Conservation (phyloP, 495 filamentous ascomycete species). For the Peziza echinospora region DNA sequence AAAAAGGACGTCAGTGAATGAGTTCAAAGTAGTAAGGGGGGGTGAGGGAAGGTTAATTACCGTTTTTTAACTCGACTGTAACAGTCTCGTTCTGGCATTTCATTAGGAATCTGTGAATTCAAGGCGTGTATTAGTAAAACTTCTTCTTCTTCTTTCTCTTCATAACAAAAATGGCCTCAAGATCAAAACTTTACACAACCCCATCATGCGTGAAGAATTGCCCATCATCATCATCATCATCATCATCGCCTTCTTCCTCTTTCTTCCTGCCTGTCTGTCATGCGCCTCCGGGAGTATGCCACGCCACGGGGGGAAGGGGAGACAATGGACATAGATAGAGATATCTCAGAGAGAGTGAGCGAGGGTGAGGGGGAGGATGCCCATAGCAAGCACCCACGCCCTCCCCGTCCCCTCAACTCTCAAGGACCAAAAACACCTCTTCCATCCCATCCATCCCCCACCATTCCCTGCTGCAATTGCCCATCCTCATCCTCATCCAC, state of each 20-base stretch:
- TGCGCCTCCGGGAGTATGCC: conserved; percentile 11
- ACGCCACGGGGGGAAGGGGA: no score
- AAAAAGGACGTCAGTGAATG: conserved; percentile 4
- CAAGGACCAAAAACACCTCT: no score
- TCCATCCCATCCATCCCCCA: neutral
- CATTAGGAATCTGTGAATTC: conserved; percentile 65
- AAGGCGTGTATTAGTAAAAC: no score
- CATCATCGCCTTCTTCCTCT: neutral
- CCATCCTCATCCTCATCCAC: conserved; percentile 4
- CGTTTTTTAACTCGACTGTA: conserved; percentile 94
- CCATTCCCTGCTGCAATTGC: neutral
- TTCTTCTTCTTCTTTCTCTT: no score
- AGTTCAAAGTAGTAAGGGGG: neutral
- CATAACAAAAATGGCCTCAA: no score
- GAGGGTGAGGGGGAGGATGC: no score
- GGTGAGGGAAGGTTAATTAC: conserved; percentile 25
- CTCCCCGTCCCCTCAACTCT: neutral
- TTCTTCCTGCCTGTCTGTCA: neutral
- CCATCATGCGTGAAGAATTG: no score
- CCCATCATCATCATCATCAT: conserved; percentile 20
- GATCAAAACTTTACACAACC: no score
- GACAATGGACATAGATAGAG: no score
- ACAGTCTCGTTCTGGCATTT: conserved; percentile 97
- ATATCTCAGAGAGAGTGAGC: no score
- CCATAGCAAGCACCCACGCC: no score